Evolutionary conservation across 768 basidiomycete species (phyloP), one percentile per base, ranked within the genome.

Genomic region (Mrakia hoshinonis): DNA sequence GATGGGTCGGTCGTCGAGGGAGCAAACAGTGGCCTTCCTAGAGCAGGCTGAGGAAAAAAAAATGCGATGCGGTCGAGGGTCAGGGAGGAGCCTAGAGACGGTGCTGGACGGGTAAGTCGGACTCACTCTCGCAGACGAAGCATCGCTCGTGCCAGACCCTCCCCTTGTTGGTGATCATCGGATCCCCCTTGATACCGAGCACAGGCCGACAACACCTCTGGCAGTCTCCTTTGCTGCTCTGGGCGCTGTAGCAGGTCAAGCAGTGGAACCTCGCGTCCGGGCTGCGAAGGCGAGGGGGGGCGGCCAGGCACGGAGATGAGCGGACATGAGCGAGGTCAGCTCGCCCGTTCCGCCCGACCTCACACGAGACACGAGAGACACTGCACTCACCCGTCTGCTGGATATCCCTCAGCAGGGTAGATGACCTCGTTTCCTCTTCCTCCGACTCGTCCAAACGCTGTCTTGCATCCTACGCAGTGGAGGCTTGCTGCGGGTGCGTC

Each of bases 191-290:
- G 36, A 68, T 68, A 2, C 67, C 67, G 3, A 60, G 24, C 9
- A 68, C 67, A 34, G 67, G 67, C 18, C 3, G 12, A 1, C 7
- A 2, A 47, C 67, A 68, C 34, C 26, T 22, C 47, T 55, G 18
- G 46, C 67, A 68, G 51, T 47, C 43, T 24, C 67, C 67, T 34
- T 68, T 68, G 11, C 36, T 68, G 67, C 58, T 26, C 24, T 47
- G 11, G 12, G 46, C 46, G 39, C 34, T 51, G 46, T 26, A 68
- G 55, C 67, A 68, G 13, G 52, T 6, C 2, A 39, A 26, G 26
- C 67, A 68, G 24, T 58, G 24, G 55, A 68, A 68, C 39, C 67
- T 43, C 12, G 67, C 67, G 52, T 60, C 67, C 22, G 58, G 26
- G 20, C 67, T 68, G 55, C 9, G 24, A 34, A 15, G 4, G 31